phyloP scores from a whole-genome alignment of 352 stramenopile species.

The Globisporangium camurandrum region DNA sequence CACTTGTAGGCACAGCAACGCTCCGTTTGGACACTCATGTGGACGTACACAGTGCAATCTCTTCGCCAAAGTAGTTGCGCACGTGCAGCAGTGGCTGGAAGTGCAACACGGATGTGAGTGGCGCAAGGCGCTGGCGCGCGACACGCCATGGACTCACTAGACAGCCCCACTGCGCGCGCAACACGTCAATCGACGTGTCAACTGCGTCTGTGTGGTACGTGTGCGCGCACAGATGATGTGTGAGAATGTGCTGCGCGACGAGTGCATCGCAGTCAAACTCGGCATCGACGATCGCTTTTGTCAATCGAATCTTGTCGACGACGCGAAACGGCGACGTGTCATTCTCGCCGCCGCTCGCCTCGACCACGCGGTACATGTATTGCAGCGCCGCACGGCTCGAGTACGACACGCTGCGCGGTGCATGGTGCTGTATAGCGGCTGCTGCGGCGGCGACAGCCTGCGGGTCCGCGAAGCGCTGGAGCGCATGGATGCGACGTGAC shows the following conservation, averaged over 20 bases:
- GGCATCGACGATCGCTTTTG: conserved; percentile 56
- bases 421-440: conserved; percentile 1
- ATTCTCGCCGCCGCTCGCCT: conserved; percentile 19
- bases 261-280: conserved; percentile 72
- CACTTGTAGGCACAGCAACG: too few species aligned
- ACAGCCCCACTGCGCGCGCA: conserved; percentile 42
- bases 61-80: conserved; percentile 77
- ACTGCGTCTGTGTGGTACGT: conserved; percentile 49
- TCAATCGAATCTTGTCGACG: conserved; percentile 72
- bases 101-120: conserved; percentile 16
- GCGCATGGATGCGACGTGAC: conserved; percentile 50
- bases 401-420: conserved; percentile 37
- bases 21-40: too few species aligned
- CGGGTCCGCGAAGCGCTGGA: conserved; percentile 28
- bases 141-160: conserved; percentile 23
- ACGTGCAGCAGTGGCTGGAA: conserved; percentile 45
- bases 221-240: conserved; percentile 50
- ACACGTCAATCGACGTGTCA: conserved; percentile 57
- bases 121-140: conserved; percentile 10
- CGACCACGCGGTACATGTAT: conserved; percentile 68
- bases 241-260: conserved; percentile 33
- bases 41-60: conserved; percentile 66
- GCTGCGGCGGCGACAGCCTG: conserved; percentile 18
- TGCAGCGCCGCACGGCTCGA: conserved; percentile 36
- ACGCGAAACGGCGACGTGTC: conserved; percentile 51